phyloP scores from a whole-genome alignment of 1,284 basidiomycete genomes.

The Mixia osmundae region DNA sequence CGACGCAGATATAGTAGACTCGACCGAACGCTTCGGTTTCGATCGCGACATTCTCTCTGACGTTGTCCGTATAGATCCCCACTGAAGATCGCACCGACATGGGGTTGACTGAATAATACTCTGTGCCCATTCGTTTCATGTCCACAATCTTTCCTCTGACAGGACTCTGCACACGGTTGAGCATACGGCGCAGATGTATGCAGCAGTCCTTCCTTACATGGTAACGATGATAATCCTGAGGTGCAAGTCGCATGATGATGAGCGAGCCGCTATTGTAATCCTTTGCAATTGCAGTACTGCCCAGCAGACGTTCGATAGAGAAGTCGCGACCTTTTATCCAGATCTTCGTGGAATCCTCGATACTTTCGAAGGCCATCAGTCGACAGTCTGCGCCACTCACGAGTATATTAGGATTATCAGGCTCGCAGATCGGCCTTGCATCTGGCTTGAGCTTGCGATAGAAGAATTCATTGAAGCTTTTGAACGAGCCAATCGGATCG shows the following conservation, averaged over 20 bases:
- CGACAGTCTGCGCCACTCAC: constrained; percentile 84
- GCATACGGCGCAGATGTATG: not conserved
- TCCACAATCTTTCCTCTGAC: constrained; percentile 32
- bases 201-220: no score
- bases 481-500: constrained; percentile 61
- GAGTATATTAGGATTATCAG: constrained; percentile 39
- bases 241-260: constrained; percentile 75
- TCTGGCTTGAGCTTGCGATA: constrained; percentile 38
- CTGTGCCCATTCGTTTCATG: constrained; percentile 55
- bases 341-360: constrained; percentile 56
- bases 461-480: constrained; percentile 74
- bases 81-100: constrained; percentile 20
- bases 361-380: constrained; percentile 72
- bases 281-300: constrained; percentile 42
- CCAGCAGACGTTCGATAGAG: constrained; percentile 50
- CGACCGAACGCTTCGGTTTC: constrained; percentile 63
- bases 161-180: not conserved
- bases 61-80: constrained; percentile 75
- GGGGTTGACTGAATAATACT: constrained; percentile 75
- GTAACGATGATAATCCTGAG: constrained; percentile 78
- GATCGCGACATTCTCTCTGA: constrained; percentile 65
- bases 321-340: constrained; percentile 99
- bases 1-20: constrained; percentile 45
- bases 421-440: constrained; percentile 40
- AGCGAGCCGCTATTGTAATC: constrained; percentile 51